Evolutionary conservation across 768 basidiomycete genomes (phyloP), one percentile per base, ranked within the genome.

Genomic region (Kwoniella heveanensis): DNA sequence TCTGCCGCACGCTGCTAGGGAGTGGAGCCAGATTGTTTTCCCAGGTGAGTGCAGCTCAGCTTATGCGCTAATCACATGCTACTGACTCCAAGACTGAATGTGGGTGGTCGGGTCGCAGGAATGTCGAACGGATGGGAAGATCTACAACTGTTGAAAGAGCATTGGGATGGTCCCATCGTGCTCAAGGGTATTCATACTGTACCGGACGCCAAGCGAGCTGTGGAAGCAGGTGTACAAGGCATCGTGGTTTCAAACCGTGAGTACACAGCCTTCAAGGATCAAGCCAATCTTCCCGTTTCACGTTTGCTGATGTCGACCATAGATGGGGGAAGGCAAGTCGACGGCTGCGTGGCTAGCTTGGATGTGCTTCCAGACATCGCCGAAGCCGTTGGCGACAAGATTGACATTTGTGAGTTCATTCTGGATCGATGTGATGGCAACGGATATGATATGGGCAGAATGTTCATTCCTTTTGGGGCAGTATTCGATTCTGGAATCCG

Each of bases 401-500:
- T 49, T 17, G 48, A 49, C 17, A 49, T 49, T 49, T 29, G 37
- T 56, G 36, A 21, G 52, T 30, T n/a, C 3, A 12, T 6, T 12
- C 32, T 10, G 5, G 32, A 6, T 13, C 13, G 32, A 32, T 32
- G n/a, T n/a, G n/a, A n/a, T n/a, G n/a, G n/a, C n/a, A n/a, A n/a
- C n/a, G n/a, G n/a, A n/a, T n/a, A n/a, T n/a, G n/a, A n/a, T n/a
- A n/a, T n/a, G n/a, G n/a, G n/a, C n/a, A n/a, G n/a, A n/a, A n/a
- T n/a, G n/a, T n/a, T n/a, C n/a, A n/a, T n/a, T n/a, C n/a, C n/a
- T n/a, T n/a, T n/a, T 7, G 32, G 32, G 19, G 8, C 32, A 13
- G 17, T 64, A 13, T 90, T 91, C 87, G 52, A 85, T 74, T 85
- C 83, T n/a, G 91, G 92, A 7, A 87, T 93, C 63, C 86, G 92